phyloP scores from a whole-genome alignment of 2,329 filamentous ascomycete genomes.

The Elsinoe ampelina region DNA sequence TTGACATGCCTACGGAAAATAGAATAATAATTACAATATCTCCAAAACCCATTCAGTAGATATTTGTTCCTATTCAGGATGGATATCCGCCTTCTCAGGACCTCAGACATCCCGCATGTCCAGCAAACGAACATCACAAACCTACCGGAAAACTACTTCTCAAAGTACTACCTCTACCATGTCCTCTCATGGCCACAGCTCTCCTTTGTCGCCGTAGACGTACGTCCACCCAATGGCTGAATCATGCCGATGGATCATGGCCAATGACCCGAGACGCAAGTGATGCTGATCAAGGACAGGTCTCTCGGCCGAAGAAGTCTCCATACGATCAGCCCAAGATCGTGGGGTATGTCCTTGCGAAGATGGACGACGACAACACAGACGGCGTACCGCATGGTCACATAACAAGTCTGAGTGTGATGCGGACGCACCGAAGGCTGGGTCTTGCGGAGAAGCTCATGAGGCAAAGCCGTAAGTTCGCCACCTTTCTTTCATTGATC shows the following conservation, averaged over 20 bases:
- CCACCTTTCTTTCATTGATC: background rate
- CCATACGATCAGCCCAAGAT: slow-evolving; percentile 92
- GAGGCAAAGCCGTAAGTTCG: slow-evolving; percentile 76
- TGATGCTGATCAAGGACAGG: slow-evolving; percentile 29
- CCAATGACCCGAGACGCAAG: no score
- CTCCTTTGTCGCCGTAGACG: slow-evolving; percentile 89
- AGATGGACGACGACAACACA: slow-evolving; percentile 96
- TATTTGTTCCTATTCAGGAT: slow-evolving; percentile 38
- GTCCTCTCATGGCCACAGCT: slow-evolving; percentile 96
- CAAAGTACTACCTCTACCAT: slow-evolving; percentile 99
- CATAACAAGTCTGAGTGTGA: slow-evolving; percentile 90
- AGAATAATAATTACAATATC: background rate
- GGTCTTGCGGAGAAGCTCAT: slow-evolving; percentile 96
- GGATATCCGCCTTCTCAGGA: slow-evolving; percentile 81
- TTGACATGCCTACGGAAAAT: background rate
- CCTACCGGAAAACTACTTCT: slow-evolving; percentile 98
- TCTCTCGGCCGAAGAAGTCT: slow-evolving; percentile 65
- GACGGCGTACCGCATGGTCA: slow-evolving; percentile 91
- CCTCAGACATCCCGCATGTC: slow-evolving; percentile 80
- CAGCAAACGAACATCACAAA: slow-evolving; percentile 99
- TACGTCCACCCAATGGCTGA: slow-evolving; percentile 23
- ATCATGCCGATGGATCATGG: no score
- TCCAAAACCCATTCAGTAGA: background rate
- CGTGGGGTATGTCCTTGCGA: slow-evolving; percentile 96
- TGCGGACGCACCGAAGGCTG: slow-evolving; percentile 84